Conservation (phyloP, 2,329 filamentous ascomycete genomes). For the Berkeleyomyces basicola region DNA sequence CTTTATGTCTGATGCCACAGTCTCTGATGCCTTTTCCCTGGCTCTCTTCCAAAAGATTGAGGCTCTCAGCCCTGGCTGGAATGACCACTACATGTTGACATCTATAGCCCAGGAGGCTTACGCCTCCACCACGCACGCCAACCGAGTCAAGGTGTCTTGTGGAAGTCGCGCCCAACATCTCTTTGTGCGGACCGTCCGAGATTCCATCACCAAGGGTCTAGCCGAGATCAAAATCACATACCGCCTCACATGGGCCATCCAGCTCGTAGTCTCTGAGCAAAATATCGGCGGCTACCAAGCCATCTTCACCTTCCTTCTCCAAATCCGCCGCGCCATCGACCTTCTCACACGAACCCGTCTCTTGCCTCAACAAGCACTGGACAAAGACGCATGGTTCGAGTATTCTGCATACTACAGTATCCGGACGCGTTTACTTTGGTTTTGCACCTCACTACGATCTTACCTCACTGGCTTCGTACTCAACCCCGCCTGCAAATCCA, state of each 20-base stretch:
- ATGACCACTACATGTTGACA: conserved; percentile 65
- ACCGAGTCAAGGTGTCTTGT: conserved; percentile 45
- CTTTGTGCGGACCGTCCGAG: conserved; percentile 30
- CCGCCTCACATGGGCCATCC: conserved; percentile 46
- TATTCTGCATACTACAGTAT: conserved; percentile 39
- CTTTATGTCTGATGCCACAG: conserved; percentile 56
- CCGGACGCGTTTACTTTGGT: conserved; percentile 59
- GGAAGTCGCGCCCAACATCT: conserved; percentile 24
- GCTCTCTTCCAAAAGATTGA: conserved; percentile 64
- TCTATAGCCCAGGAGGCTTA: conserved; percentile 63
- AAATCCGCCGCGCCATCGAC: conserved; percentile 54
- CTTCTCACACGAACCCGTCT: conserved; percentile 42
- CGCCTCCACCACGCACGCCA: conserved; percentile 39
- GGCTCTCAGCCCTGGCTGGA: conserved; percentile 43
- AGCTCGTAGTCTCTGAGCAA: conserved; percentile 54
- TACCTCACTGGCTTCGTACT: conserved; percentile 64
- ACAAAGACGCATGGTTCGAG: conserved; percentile 25
- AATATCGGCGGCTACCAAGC: conserved; percentile 51
- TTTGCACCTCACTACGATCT: conserved; percentile 54
- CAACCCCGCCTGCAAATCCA: conserved; percentile 36
- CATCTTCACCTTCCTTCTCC: conserved; percentile 60
- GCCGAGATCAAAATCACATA: conserved; percentile 50
- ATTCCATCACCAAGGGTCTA: conserved; percentile 41
- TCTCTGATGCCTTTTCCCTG: conserved; percentile 47
- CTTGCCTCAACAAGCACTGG: conserved; percentile 24